Evolutionary conservation across 257 asterid genomes (phyloP).

Genomic region (Mentha longifolia): DNA sequence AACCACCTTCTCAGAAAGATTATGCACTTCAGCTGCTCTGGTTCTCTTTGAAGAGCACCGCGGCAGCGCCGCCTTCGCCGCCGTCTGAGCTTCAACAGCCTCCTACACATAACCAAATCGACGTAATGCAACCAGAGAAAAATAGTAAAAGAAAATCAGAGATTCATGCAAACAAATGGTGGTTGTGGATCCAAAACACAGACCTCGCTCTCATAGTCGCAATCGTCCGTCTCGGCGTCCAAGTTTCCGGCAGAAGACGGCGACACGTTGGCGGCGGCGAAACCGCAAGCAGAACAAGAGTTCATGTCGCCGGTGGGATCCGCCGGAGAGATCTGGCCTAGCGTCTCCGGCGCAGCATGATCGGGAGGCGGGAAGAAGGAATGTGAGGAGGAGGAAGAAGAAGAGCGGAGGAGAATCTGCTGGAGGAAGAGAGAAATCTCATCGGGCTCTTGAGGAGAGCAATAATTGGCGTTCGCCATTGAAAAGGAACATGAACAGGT

Average conservation of each 20-base stretch:
- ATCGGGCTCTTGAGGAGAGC: slow-evolving; percentile 52
- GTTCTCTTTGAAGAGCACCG: slow-evolving; percentile 65
- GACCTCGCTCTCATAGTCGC: slow-evolving; percentile 84
- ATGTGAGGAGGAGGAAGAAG: slow-evolving; percentile 42
- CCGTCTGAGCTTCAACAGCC: slow-evolving; percentile 46
- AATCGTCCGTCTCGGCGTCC: slow-evolving; percentile 59
- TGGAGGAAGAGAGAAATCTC: slow-evolving; percentile 72
- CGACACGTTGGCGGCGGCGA: slow-evolving; percentile 39
- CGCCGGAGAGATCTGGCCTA: slow-evolving; percentile 35
- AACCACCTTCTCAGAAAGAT: slow-evolving; percentile 73
- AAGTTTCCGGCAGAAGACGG: slow-evolving; percentile 50
- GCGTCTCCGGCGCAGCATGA: slow-evolving; percentile 5
- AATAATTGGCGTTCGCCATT: slow-evolving; percentile 49
- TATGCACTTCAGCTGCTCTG: slow-evolving; percentile 89
- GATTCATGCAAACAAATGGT: slow-evolving; percentile 14
- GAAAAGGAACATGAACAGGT: not conserved
- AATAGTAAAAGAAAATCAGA: not conserved
- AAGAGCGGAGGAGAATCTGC: slow-evolving; percentile 61
- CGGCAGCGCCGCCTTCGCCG: slow-evolving; percentile 39
- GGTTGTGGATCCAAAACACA: not conserved
- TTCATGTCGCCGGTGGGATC: slow-evolving; percentile 32
- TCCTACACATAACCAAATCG: slow-evolving; percentile 39
- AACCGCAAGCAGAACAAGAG: slow-evolving; percentile 34
- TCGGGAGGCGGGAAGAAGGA: slow-evolving; percentile 11
- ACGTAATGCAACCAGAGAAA: not conserved